phyloP scores from a whole-genome alignment of 768 basidiomycete species.

The Pholiota conissans region DNA sequence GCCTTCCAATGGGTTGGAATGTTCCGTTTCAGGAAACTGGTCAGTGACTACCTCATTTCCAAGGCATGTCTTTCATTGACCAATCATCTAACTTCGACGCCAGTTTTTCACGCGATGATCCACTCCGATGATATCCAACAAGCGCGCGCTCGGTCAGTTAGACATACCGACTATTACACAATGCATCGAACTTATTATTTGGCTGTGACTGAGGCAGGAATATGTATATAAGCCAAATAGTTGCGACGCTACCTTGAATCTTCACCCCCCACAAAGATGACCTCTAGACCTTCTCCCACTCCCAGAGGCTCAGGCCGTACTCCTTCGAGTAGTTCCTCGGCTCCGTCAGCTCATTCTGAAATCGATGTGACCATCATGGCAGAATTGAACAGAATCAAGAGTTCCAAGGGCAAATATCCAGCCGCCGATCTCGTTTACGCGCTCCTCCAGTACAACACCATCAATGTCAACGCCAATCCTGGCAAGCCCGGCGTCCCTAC shows the following conservation, averaged over 20 bases:
- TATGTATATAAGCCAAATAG: too few relatives aligned
- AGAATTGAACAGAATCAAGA: conserved; percentile 1
- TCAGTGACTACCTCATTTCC: background rate
- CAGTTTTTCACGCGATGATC: background rate
- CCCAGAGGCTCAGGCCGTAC: too few relatives aligned
- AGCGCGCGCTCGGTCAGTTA: background rate
- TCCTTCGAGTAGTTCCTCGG: background rate
- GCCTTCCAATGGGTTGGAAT: background rate
- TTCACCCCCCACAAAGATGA: too few relatives aligned
- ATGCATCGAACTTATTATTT: too few relatives aligned
- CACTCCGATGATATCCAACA: background rate
- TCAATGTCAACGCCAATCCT: conserved; percentile 12
- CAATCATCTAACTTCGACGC: background rate
- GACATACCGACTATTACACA: background rate
- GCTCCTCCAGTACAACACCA: conserved; percentile 16
- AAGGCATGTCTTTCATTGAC: background rate
- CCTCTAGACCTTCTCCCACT: too few relatives aligned
- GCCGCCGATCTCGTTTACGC: conserved; percentile 20
- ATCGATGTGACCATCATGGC: background rate
- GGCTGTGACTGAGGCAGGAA: too few relatives aligned
- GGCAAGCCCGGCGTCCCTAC: too few relatives aligned
- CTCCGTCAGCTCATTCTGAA: background rate
- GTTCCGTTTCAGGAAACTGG: background rate
- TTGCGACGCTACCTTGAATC: too few relatives aligned
- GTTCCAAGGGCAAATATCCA: conserved; percentile 9